Base-by-base conservation (phyloP, 108 stramenopile species). In the Cylindrotheca fusiformis region DNA sequence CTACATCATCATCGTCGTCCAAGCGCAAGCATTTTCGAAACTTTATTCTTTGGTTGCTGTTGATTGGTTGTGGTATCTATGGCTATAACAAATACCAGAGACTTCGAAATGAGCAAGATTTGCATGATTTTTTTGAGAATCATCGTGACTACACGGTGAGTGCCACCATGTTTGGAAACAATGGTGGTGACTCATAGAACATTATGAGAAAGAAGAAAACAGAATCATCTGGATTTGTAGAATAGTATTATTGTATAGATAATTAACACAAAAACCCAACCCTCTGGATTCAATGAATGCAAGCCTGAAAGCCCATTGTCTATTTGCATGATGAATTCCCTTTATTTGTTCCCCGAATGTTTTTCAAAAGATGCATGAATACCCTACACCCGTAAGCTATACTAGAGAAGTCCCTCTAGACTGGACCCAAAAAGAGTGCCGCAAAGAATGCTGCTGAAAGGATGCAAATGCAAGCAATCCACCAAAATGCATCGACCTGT, bases 381-480 rank as follows among this genome's bases (percentile, higher is more conserved):
- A n/a, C n/a, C n/a, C n/a, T n/a, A n/a, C n/a, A n/a, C n/a, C n/a
- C n/a, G n/a, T n/a, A n/a, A n/a, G n/a, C n/a, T n/a, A n/a, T n/a
- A n/a, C n/a, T n/a, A n/a, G n/a, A n/a, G n/a, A n/a, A n/a, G n/a
- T n/a, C n/a, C n/a, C n/a, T n/a, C n/a, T n/a, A n/a, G n/a, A n/a
- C n/a, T n/a, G 36, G 36, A 41, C 36, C 36, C 36, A 41, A 41
- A 41, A 41, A 41, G 36, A 41, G 36, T 6, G 36, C 36, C 36
- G 36, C 36, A 41, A 41, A 41, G 14, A 41, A 41, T 14, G 36
- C 36, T 14, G 36, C 36, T 14, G 36, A 6, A 6, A 41, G 36
- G 14, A 41, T 41, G 14, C 6, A 41, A 41, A 41, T 41, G 36
- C 6, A 10, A 10, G 36, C 36, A 6, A 41, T 6, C 36, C 36